Base-by-base conservation (phyloP, 2,329 filamentous ascomycete genomes). In the Aspergillus aculeatus region DNA sequence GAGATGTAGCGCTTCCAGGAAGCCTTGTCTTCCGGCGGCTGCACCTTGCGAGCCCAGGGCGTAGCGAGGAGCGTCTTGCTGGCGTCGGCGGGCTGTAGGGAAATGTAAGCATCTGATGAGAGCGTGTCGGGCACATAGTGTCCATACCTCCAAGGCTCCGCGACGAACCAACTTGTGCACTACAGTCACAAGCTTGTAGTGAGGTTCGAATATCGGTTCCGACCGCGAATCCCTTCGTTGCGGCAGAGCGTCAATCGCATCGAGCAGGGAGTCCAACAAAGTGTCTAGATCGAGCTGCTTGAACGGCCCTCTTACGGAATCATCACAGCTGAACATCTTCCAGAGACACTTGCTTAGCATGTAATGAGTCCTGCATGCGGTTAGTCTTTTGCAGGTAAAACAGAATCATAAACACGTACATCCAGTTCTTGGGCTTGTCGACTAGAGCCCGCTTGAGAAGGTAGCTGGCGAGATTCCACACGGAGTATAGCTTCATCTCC, bases 131-230 rank as follows among this genome's bases (percentile, higher is more conserved):
- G 51, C 58, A 16, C 64, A 47, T 16, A 19, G 60, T 44, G 31
- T 21, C 19, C 72, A 62, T 67, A 80, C 78, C 57, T 75, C 69
- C 53, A 86, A 73, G 11, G 77, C 72, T 54, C 75, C 75, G 26
- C 74, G 72, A 31, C 80, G 80, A 16, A 96, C 89, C 24, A 96
- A 82, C 74, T 97, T 96, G 77, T 96, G 87, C 6, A 92, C 78
- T 23, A 95, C 80, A 2, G 90, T 89, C 38, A 95, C 84, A 21
- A 96, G 88, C 77, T 96, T 96, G 81, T 96, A 96, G 72, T 96
- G 92, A 3, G 93, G 93, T 72, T 96, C 93, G 16, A 97, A 83
- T 24, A 96, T 88, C 0, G 91, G 92, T 62, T 96, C 92, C 41
- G 78, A 75, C 21, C 84, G 81, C 16, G 80, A 82, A 66, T 89